Evolutionary conservation across 2,329 filamentous ascomycete species (phyloP).

Genomic region (Xylariaceae sp.): DNA sequence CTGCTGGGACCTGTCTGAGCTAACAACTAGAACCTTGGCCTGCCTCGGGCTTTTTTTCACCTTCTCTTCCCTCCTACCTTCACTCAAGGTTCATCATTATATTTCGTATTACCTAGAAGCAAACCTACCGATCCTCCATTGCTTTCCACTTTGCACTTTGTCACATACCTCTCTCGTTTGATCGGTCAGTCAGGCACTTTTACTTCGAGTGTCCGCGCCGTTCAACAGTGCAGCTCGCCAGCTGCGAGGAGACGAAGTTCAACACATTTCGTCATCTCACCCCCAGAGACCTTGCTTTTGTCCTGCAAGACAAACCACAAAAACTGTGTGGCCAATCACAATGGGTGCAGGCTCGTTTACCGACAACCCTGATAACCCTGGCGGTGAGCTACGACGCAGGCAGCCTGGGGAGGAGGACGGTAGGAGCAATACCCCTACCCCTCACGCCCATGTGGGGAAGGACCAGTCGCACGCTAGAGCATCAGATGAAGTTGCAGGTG

Average conservation of each 20-base stretch:
- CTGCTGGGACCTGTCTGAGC: too few species aligned
- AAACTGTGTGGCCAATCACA: conserved; percentile 19
- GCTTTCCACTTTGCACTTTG: background rate
- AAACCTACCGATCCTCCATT: background rate
- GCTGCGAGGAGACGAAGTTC: conserved; percentile 24
- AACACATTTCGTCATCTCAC: conserved; percentile 19
- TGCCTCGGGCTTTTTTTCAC: background rate
- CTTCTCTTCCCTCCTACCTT: too few species aligned
- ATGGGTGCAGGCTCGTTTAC: conserved; percentile 13
- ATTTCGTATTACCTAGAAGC: background rate
- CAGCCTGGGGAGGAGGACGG: conserved; percentile 16
- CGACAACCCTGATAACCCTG: conserved; percentile 13
- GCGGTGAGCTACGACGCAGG: conserved; percentile 26
- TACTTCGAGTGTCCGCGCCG: background rate
- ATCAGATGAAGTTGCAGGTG: conserved; percentile 8
- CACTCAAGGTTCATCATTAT: background rate
- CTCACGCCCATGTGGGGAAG: conserved; percentile 16
- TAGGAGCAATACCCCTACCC: conserved; percentile 12
- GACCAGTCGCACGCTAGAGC: background rate
- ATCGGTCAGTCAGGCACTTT: conserved; percentile 3
- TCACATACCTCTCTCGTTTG: background rate
- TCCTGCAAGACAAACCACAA: conserved; percentile 1
- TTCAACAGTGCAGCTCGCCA: conserved; percentile 15
- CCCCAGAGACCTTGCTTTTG: background rate
- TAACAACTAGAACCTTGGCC: background rate